These are phyloP conservation scores for Mycena crocata DNA, from an alignment of 768 basidiomycete species.

Conservation along the genomic window DNA sequence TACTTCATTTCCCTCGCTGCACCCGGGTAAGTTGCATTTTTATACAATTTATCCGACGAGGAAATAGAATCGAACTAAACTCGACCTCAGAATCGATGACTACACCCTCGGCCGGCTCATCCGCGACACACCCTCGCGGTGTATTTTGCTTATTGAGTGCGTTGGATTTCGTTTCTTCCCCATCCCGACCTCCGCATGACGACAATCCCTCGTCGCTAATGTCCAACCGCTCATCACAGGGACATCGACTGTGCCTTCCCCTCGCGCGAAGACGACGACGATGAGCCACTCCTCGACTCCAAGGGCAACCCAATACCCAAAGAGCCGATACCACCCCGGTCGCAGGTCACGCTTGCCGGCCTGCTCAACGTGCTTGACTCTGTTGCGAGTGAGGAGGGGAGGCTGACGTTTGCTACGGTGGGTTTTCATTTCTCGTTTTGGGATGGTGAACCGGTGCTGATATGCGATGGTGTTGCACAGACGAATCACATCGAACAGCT, in stretches of 20 bases:
- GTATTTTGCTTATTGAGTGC: slow-evolving; percentile 33
- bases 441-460: not conserved
- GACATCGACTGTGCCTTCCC: slow-evolving; percentile 48
- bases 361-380: slow-evolving; percentile 50
- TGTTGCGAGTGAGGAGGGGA: slow-evolving; percentile 46
- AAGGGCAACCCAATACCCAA: slow-evolving; percentile 24
- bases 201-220: not conserved
- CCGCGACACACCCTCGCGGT: slow-evolving; percentile 39
- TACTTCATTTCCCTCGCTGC: slow-evolving; percentile 51
- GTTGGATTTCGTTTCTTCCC: slow-evolving; percentile 27
- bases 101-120: slow-evolving; percentile 39
- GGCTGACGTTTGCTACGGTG: slow-evolving; percentile 48
- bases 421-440: slow-evolving; percentile 12
- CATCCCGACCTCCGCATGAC: not conserved
- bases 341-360: slow-evolving; percentile 46
- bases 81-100: slow-evolving; percentile 47
- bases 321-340: slow-evolving; percentile 23
- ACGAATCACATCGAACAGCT: slow-evolving; percentile 47
- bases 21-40: slow-evolving; percentile 31
- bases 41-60: not conserved
- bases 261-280: slow-evolving; percentile 36
- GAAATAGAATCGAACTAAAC: too few relatives aligned
- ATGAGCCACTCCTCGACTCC: slow-evolving; percentile 29
- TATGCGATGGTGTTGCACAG: slow-evolving; percentile 9
- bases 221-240: not conserved